Conservation (phyloP, 2,329 filamentous ascomycete genomes). For the Onygena corvina region DNA sequence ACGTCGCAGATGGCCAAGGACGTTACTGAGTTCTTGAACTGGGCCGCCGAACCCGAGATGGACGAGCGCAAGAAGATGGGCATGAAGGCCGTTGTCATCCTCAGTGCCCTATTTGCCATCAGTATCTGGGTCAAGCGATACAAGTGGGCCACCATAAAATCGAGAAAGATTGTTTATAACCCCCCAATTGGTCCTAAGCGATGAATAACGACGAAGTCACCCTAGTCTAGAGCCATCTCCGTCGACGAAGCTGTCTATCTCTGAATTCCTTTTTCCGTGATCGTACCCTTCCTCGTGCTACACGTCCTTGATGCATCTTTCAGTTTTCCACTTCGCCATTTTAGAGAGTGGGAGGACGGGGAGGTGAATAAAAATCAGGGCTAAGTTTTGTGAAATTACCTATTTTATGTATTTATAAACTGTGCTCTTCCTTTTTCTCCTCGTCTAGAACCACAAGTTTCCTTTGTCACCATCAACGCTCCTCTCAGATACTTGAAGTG, state of each 20-base stretch:
- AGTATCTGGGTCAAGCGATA: constrained; percentile 99
- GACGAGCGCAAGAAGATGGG: constrained; percentile 99
- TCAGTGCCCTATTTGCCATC: constrained; percentile 65
- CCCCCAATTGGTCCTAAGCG: constrained; percentile 45
- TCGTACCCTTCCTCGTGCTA: constrained; percentile 2
- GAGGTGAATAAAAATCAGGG: constrained; percentile 7
- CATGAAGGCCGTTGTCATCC: constrained; percentile 81
- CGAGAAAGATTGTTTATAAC: constrained; percentile 81
- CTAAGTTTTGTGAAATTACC: constrained; percentile 7
- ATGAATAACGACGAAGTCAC: constrained; percentile 2
- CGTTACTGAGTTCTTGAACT: constrained; percentile 97
- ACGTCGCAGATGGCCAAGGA: constrained; percentile 99
- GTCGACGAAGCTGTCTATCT: background rate
- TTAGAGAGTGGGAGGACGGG: constrained; percentile 5
- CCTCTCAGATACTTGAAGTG: background rate
- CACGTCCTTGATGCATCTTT: constrained; percentile 7
- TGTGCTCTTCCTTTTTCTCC: constrained; percentile 6
- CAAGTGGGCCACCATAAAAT: constrained; percentile 97
- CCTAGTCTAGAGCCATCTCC: background rate
- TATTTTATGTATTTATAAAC: constrained; percentile 6
- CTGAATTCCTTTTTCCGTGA: constrained; percentile 5
- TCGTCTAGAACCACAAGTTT: constrained; percentile 4
- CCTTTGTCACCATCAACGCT: background rate
- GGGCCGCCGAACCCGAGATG: constrained; percentile 98
- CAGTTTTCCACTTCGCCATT: background rate